Evolutionary conservation across 2,329 filamentous ascomycete genomes (phyloP).

Genomic region (Clarireedia monteithiana): DNA sequence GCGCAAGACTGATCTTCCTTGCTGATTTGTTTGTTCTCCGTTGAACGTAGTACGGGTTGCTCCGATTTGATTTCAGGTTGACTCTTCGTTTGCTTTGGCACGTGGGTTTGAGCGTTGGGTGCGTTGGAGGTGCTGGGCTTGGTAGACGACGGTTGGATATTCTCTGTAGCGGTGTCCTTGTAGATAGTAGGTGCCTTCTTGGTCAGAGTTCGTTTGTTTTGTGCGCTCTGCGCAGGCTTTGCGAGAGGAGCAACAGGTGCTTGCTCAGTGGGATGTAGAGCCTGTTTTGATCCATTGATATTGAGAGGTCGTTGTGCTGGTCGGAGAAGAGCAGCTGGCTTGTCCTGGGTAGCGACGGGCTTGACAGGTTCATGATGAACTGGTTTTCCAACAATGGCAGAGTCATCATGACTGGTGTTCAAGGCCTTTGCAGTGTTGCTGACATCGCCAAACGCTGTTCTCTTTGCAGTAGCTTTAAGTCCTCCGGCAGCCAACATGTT

Average conservation of each 20-base stretch:
- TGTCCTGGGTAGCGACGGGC: conserved; percentile 26
- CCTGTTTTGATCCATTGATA: conserved; percentile 15
- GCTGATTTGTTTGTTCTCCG: conserved; percentile 17
- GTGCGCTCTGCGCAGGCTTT: conserved; percentile 28
- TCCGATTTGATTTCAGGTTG: conserved; percentile 24
- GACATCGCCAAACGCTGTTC: conserved; percentile 74
- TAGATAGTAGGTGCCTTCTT: conserved; percentile 48
- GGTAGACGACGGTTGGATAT: conserved; percentile 15
- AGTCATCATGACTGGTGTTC: conserved; percentile 46
- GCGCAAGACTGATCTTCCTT: not conserved
- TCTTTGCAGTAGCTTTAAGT: conserved; percentile 61
- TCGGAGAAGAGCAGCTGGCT: conserved; percentile 41
- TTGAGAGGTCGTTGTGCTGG: conserved; percentile 54
- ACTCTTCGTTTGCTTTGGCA: conserved; percentile 25
- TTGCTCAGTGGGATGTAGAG: conserved; percentile 5
- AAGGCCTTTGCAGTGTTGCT: conserved; percentile 53
- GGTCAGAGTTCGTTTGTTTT: conserved; percentile 33
- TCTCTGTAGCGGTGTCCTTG: conserved; percentile 39
- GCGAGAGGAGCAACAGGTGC: conserved; percentile 7
- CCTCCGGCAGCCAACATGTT: conserved; percentile 42
- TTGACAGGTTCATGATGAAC: conserved; percentile 20
- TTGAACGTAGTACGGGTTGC: conserved; percentile 18
- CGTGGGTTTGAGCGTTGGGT: conserved; percentile 25
- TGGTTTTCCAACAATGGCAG: conserved; percentile 40
- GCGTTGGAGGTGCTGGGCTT: conserved; percentile 23